These are phyloP conservation scores for Aspergillus felis DNA, from an alignment of 2,329 filamentous ascomycete species.

Conservation along the genomic window DNA sequence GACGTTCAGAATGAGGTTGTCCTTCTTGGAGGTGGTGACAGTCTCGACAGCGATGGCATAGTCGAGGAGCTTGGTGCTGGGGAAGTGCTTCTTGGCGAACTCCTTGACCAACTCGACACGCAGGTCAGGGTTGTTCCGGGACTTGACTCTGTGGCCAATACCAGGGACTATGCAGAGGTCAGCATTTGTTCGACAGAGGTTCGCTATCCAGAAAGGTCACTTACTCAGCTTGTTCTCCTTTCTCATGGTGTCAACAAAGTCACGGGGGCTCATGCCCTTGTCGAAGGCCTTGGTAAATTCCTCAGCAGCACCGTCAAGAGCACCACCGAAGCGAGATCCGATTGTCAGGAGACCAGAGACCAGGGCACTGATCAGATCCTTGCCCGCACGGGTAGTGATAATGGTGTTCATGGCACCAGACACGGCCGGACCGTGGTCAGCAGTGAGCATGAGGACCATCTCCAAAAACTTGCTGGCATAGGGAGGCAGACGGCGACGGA, in stretches of 20 bases:
- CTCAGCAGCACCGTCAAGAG: conserved; percentile 93
- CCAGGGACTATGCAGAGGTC: conserved; percentile 65
- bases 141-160: conserved; percentile 99
- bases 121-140: conserved; percentile 98
- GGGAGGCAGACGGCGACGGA: conserved; percentile 91
- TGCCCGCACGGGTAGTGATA: conserved; percentile 98
- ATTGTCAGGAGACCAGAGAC: conserved; percentile 97
- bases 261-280: conserved; percentile 95
- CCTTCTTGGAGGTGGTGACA: conserved; percentile 99
- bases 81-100: conserved; percentile 96
- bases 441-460: conserved; percentile 99
- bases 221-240: conserved; percentile 98
- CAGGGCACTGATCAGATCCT: conserved; percentile 93
- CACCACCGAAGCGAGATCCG: conserved; percentile 96
- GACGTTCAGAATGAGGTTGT: conserved; percentile 99
- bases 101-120: conserved; percentile 99
- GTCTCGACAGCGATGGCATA: conserved; percentile 97
- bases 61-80: conserved; percentile 95
- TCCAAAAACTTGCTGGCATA: conserved; percentile 99
- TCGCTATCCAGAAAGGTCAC: conserved; percentile 24
- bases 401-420: conserved; percentile 99
- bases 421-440: conserved; percentile 96
- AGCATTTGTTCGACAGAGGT: conserved; percentile 12
- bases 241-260: conserved; percentile 98
- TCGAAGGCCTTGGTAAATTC: conserved; percentile 98